Conservation (phyloP, 768 basidiomycete species). For the Kwoniella pini region DNA sequence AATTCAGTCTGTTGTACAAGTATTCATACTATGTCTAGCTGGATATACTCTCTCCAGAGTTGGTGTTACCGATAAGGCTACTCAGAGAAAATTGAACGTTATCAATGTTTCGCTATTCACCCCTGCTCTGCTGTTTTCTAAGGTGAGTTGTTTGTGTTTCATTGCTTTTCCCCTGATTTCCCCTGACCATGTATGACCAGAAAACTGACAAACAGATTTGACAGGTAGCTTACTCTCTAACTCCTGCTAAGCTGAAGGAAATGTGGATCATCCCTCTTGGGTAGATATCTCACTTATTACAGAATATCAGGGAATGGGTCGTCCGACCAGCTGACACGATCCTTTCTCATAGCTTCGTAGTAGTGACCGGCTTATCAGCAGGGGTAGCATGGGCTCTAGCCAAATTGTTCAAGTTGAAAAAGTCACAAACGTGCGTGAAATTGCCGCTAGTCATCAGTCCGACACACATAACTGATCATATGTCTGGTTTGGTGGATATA, state of each 20-base stretch:
- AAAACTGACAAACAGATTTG: background rate
- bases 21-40: slow-evolving; percentile 79
- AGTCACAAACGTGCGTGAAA: slow-evolving; percentile 70
- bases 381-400: slow-evolving; percentile 67
- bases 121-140: slow-evolving; percentile 76
- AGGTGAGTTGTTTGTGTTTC: slow-evolving; percentile 62
- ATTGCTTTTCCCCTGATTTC: too few relatives aligned
- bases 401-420: slow-evolving; percentile 66
- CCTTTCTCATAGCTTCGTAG: slow-evolving; percentile 66
- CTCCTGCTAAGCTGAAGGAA: slow-evolving; percentile 60
- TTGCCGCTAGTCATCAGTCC: too few relatives aligned
- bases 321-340: background rate
- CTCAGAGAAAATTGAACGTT: slow-evolving; percentile 60
- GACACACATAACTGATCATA: too few relatives aligned
- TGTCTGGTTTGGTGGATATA: slow-evolving; percentile 1
- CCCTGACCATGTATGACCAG: too few relatives aligned
- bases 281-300: slow-evolving; percentile 22
- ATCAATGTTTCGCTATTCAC: slow-evolving; percentile 78
- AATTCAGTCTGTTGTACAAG: slow-evolving; percentile 78
- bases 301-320: background rate
- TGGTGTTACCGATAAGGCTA: slow-evolving; percentile 83
- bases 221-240: slow-evolving; percentile 76
- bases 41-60: slow-evolving; percentile 71
- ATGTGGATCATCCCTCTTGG: slow-evolving; percentile 55
- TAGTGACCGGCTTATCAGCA: slow-evolving; percentile 75